These are phyloP conservation scores for Combretum micranthum DNA, from an alignment of 345 rosid species.

Conservation along the genomic window DNA sequence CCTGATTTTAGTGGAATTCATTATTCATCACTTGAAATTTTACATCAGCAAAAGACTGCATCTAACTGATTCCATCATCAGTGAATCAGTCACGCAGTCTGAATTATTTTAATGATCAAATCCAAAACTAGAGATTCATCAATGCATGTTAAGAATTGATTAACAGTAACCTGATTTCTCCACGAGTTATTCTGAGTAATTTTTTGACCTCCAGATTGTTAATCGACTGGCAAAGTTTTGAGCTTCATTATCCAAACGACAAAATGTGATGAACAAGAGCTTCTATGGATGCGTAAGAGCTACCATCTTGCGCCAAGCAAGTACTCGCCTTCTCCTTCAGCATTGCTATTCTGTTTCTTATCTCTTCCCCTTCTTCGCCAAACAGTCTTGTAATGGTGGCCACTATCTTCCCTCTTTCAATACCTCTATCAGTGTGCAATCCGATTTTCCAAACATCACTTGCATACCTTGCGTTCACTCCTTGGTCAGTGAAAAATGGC, in stretches of 20 bases:
- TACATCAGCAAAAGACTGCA: too few relatives aligned
- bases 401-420: conserved; percentile 35
- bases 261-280: conserved; percentile 22
- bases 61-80: too few relatives aligned
- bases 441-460: conserved; percentile 55
- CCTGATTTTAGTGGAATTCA: too few relatives aligned
- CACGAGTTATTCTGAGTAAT: too few relatives aligned
- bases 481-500: conserved; percentile 59
- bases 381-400: conserved; percentile 23
- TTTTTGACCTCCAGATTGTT: too few relatives aligned
- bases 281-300: conserved; percentile 30
- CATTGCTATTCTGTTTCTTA: conserved; percentile 21
- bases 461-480: conserved; percentile 37
- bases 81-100: too few relatives aligned
- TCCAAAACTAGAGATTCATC: too few relatives aligned
- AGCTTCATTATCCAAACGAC: conserved; percentile 13
- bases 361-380: conserved; percentile 28
- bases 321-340: conserved; percentile 28
- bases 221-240: too few relatives aligned
- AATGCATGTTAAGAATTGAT: too few relatives aligned
- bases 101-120: too few relatives aligned
- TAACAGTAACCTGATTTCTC: too few relatives aligned
- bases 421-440: conserved; percentile 23
- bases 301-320: conserved; percentile 31
- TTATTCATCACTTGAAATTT: too few relatives aligned